Evolutionary conservation across 2,329 filamentous ascomycete species (phyloP), one percentile per base, ranked within the genome.

Genomic region (Fusarium sp.): DNA sequence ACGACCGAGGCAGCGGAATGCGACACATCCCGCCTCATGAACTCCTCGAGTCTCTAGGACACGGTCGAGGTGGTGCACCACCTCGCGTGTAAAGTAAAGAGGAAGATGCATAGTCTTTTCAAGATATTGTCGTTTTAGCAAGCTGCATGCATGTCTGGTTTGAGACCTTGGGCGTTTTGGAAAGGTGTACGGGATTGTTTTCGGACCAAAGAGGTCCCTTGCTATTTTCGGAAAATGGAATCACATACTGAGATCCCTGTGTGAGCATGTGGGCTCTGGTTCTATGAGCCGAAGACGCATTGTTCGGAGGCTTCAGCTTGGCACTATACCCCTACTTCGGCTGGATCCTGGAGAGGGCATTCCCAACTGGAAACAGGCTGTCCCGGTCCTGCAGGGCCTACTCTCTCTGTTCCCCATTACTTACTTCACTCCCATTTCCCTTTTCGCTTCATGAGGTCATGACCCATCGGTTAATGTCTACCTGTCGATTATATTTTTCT

Each of bases 11-110:
- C 57, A 87, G 83, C 66, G 86, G 86, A 54, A 87, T 90, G 69
- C 82, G 84, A 70, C 81, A 87, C 66, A 85, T 91, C 64, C 89
- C 89, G 14, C 89, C 89, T 5, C 84, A 85, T 53, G 86, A 90
- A 77, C 82, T 89, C 39, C 79, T 89, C 10, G 84, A 87, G 72
- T 85, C 84, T 19, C 76, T 89, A 18, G 82, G 83, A 45, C 83
- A 83, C 64, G 82, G 81, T 31, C 80, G 83, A 62, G 76, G 83
- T 16, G 84, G 83, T 18, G 84, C 81, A 31, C 87, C 87, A 42
- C 83, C 87, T 30, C 83, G 82, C 16, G 83, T 89, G 51, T 89
- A 77, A 84, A 31, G 28, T 25, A 41, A 56, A 23, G 26, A 37
- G n/a, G 48, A 57, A 46, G 19, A 63, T 57, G 41, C 37, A 21